Conservation (phyloP, 139 green algal genomes). For the Picochlorum sp. region DNA sequence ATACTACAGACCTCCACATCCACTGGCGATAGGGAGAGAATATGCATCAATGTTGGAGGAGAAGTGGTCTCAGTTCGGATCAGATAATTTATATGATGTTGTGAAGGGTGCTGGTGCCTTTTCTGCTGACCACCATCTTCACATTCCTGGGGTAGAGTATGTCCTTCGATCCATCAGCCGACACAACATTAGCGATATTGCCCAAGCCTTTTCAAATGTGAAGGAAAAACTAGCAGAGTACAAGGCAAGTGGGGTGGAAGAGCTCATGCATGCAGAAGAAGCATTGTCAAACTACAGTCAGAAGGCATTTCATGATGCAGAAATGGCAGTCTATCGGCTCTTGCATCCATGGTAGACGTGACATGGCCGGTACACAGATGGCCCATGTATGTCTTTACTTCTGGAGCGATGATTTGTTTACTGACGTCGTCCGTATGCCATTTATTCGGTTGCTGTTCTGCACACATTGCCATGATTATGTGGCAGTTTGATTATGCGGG, state of each 20-base stretch:
- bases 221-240: background rate
- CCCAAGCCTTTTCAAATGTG: background rate
- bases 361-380: constrained; percentile 7
- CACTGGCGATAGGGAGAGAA: constrained; percentile 11
- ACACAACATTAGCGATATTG: constrained; percentile 21
- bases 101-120: constrained; percentile 6
- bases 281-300: background rate
- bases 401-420: constrained; percentile 84
- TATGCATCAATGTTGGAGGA: constrained; percentile 13
- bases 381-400: constrained; percentile 76
- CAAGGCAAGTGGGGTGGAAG: background rate
- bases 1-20: constrained; percentile 12
- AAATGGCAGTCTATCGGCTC: background rate
- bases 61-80: constrained; percentile 39
- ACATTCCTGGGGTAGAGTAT: constrained; percentile 14
- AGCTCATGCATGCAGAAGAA: background rate
- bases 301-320: background rate
- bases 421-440: constrained; percentile 74
- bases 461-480: constrained; percentile 51
- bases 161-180: constrained; percentile 5
- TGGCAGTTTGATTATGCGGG: constrained; percentile 92
- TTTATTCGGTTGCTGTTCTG: constrained; percentile 77
- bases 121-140: constrained; percentile 2
- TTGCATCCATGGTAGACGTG: constrained; percentile 6
- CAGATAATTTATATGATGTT: constrained; percentile 40